Base-by-base conservation (phyloP, 2,329 filamentous ascomycete species). In the Colletotrichum lentis region DNA sequence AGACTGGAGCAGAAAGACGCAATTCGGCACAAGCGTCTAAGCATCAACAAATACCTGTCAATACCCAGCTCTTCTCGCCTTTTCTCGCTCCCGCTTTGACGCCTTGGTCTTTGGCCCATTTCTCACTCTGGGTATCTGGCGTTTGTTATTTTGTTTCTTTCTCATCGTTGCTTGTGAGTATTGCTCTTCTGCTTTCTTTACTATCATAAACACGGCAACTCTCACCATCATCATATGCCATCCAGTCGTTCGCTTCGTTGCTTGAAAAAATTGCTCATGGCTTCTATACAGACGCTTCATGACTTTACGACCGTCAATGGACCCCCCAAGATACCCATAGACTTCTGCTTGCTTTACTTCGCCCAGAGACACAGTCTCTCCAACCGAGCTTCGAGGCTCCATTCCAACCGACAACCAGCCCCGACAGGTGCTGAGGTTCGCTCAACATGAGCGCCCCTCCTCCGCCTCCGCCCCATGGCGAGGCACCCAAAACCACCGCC, bases 401-500 rank as follows among this genome's bases (percentile, higher is more conserved):
- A 43, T 8, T 39, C 35, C 20, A 31, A 31, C 31, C 44, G 59
- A 52, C 10, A 35, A 52, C 24, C 54, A 44, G 58, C 31, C n/a
- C 11, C 67, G 5, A 24, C 61, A 69, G 47, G 72, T 58, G 50
- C 71, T 74, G 67, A 69, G 44, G 47, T 50, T 47, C 46, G 71
- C 70, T 58, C 70, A 73, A 64, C 62, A 85, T 85, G 81, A 85
- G 80, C 78, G 81, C 79, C 73, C 91, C 91, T 70, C 94, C 94
- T 71, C 93, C 93, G 72, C 92, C 92, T 72, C 94, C 94, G 76
- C 93, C 93, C 71, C 94, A 97, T 81, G 93, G 94, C 79, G 85
- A 89, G 76, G 90, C 89, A 72, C 91, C 93, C 57, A 90, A 90
- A 77, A 87, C 87, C 22, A 85, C 88, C 59, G 84, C 87, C 44